Conservation (phyloP, 345 rosid genomes). For the Hibiscus mutabilis region DNA sequence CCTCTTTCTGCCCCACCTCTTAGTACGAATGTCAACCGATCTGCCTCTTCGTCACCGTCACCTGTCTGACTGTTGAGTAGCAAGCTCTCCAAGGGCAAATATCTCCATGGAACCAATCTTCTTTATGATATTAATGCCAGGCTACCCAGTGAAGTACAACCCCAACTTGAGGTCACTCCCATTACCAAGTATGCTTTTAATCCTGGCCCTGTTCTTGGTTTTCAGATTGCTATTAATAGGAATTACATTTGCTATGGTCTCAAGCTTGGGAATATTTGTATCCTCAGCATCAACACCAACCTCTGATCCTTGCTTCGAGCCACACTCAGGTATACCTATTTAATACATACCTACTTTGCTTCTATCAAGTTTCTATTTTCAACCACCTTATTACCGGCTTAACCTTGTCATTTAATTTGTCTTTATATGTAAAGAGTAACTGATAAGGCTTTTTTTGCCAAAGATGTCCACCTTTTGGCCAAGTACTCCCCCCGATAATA, state of each 20-base stretch:
- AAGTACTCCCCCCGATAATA: slow-evolving; percentile 29
- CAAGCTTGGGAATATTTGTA: slow-evolving; percentile 64
- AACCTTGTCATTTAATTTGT: neutral
- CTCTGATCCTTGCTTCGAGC: slow-evolving; percentile 68
- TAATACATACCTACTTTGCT: neutral
- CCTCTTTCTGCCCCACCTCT: slow-evolving; percentile 20
- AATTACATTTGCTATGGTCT: slow-evolving; percentile 73
- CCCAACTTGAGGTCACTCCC: slow-evolving; percentile 73
- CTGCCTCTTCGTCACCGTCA: slow-evolving; percentile 8
- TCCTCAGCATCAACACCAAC: slow-evolving; percentile 67
- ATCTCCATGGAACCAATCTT: slow-evolving; percentile 35
- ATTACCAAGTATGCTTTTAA: slow-evolving; percentile 65
- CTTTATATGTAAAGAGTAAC: slow-evolving; percentile 13
- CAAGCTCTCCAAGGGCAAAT: slow-evolving; percentile 59
- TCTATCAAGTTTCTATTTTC: neutral
- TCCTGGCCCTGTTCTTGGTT: slow-evolving; percentile 61
- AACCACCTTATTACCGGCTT: neutral
- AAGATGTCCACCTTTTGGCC: slow-evolving; percentile 79
- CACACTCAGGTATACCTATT: slow-evolving; percentile 42
- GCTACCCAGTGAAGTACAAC: slow-evolving; percentile 54
- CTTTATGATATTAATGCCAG: slow-evolving; percentile 51
- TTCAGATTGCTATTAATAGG: slow-evolving; percentile 74
- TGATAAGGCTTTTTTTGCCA: slow-evolving; percentile 72
- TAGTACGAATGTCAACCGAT: neutral
- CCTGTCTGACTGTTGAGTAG: slow-evolving; percentile 42